A percentile compares a stretch with the other conserved stretches of the same genome.
These are phyloP conservation scores for Boletus subparvulus DNA, from an alignment of 768 basidiomycete genomes.

Conservation along the genomic window DNA sequence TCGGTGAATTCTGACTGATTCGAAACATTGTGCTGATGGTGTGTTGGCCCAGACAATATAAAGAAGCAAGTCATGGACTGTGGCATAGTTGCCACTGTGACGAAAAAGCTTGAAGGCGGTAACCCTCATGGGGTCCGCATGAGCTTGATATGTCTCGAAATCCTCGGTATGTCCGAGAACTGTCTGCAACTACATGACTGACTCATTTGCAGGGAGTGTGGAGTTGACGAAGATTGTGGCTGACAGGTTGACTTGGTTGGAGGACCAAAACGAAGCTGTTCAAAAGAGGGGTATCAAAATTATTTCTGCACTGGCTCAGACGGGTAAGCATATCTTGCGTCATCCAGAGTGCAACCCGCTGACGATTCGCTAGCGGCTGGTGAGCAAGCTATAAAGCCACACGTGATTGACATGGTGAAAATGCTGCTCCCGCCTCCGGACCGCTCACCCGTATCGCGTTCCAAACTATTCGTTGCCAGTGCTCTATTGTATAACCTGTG, in stretches of 20 bases:
- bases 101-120: conserved; percentile 1
- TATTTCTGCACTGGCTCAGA: conserved; percentile 8
- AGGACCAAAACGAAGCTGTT: neutral
- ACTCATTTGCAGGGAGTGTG: neutral
- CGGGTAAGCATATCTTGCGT: neutral
- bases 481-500: conserved; percentile 1
- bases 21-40: neutral
- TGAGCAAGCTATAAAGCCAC: neutral
- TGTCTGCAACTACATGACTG: neutral
- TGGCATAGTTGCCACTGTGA: neutral
- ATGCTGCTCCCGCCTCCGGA: neutral
- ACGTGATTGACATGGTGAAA: neutral
- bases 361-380: neutral
- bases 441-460: neutral
- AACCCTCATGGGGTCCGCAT: conserved; percentile 1
- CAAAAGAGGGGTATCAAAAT: neutral
- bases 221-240: neutral
- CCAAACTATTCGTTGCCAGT: neutral
- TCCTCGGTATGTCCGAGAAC: neutral
- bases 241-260: neutral
- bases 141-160: conserved; percentile 2
- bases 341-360: neutral
- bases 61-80: neutral
- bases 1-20: neutral
- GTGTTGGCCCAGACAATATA: neutral